Conservation (phyloP, 371 early-diverging fungal genomes). For the Mucor piriformis region DNA sequence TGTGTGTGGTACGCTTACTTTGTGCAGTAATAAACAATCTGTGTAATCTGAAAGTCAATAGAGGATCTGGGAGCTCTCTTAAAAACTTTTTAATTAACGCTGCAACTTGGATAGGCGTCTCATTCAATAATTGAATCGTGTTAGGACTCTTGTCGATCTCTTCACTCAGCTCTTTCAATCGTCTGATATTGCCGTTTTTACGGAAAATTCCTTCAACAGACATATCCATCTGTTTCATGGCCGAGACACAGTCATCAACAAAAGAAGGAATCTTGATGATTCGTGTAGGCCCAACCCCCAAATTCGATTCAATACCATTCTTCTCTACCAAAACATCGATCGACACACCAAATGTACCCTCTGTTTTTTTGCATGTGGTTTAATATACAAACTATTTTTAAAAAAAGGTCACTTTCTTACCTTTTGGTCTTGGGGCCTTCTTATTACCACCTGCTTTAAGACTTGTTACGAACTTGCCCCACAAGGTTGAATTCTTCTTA, state of each 20-base stretch:
- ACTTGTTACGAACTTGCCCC: conserved; percentile 73
- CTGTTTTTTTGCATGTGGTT: conserved; percentile 19
- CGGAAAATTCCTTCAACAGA: conserved; percentile 94
- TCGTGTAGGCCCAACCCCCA: conserved; percentile 80
- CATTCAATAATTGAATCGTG: conserved; percentile 63
- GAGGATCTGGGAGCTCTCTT: conserved; percentile 92
- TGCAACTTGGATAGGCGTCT: conserved; percentile 88
- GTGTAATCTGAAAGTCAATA: conserved; percentile 87
- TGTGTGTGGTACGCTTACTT: conserved; percentile 51
- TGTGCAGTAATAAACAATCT: conserved; percentile 81
- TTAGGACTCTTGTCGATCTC: conserved; percentile 78
- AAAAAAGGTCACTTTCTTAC: too few relatives aligned
- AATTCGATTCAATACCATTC: conserved; percentile 79
- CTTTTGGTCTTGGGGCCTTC: conserved; percentile 64
- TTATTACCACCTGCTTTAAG: conserved; percentile 62
- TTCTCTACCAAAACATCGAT: conserved; percentile 84
- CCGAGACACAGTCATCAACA: conserved; percentile 79
- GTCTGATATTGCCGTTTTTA: conserved; percentile 94
- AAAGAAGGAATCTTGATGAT: conserved; percentile 80
- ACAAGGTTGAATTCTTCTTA: conserved; percentile 67
- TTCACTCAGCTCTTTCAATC: conserved; percentile 82
- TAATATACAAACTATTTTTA: neutral
- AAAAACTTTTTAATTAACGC: conserved; percentile 93
- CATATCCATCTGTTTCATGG: conserved; percentile 82
- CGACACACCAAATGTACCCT: conserved; percentile 90